Base-by-base conservation (phyloP, 768 basidiomycete species). In the Hemileccinum rubropunctum region DNA sequence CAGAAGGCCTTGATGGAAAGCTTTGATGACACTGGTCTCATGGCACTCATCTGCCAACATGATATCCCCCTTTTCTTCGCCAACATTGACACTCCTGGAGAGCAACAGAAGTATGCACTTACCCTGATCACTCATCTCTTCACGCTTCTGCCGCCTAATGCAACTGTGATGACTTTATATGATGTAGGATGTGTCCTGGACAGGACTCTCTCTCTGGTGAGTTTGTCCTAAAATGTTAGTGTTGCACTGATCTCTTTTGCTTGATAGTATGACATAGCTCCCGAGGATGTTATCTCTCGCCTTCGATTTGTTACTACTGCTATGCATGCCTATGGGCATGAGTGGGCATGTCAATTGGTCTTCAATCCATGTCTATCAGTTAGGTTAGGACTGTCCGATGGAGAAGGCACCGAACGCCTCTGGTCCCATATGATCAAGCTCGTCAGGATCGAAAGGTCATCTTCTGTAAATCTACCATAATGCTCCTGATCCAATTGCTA, bases 241-340 rank as follows among this genome's bases (percentile, higher is more conserved):
- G n/a, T n/a, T n/a, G n/a, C n/a, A n/a, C n/a, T n/a, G n/a, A n/a
- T n/a, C n/a, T n/a, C n/a, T n/a, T n/a, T n/a, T n/a, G n/a, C n/a
- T n/a, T n/a, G n/a, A n/a, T n/a, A n/a, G n/a, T n/a, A n/a, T n/a
- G n/a, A n/a, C n/a, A n/a, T n/a, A n/a, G n/a, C n/a, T n/a, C n/a
- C n/a, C n/a, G n/a, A n/a, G n/a, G n/a, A n/a, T n/a, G n/a, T n/a
- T n/a, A n/a, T n/a, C n/a, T n/a, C n/a, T n/a, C n/a, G n/a, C n/a
- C n/a, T n/a, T n/a, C n/a, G n/a, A n/a, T n/a, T n/a, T n/a, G n/a
- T n/a, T n/a, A n/a, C n/a, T n/a, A n/a, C n/a, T 3, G 70, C 67
- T 0, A 69, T 74, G 65, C 74, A 75, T 51, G 68, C 70, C 0
- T 73, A 71, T 47, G 67, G 64, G 15, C 72, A 73, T 45, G 62